These are phyloP conservation scores for Malus hybrid DNA, from an alignment of 331 rosid species.

Conservation along the genomic window DNA sequence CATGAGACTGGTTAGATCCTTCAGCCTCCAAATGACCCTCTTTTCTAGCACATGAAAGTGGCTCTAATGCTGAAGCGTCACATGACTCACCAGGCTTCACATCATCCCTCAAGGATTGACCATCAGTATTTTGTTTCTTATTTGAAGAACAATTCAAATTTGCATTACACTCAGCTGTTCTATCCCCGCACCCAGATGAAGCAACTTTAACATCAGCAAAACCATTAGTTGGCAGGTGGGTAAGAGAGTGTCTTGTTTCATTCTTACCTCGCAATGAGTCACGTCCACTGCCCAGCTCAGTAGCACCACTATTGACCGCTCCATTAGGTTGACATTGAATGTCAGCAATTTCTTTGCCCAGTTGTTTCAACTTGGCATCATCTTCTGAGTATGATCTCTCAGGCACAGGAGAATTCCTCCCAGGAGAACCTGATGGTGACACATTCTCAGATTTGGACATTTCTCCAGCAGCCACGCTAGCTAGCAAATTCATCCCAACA, in stretches of 20 bases:
- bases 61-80: slow-evolving; percentile 6
- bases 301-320: slow-evolving; percentile 8
- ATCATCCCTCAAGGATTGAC: slow-evolving; percentile 9
- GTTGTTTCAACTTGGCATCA: slow-evolving; percentile 30
- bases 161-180: slow-evolving; percentile 4
- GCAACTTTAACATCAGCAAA: slow-evolving; percentile 7
- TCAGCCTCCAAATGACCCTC: slow-evolving; percentile 22
- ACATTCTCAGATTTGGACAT: slow-evolving; percentile 47
- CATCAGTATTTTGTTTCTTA: slow-evolving; percentile 19
- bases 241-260: slow-evolving; percentile 19
- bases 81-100: slow-evolving; percentile 19
- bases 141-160: slow-evolving; percentile 17
- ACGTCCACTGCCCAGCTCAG: slow-evolving; percentile 19
- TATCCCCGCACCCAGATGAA: slow-evolving; percentile 10
- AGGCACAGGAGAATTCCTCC: slow-evolving; percentile 31
- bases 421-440: slow-evolving; percentile 51
- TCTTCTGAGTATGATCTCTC: slow-evolving; percentile 40
- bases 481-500: slow-evolving; percentile 83
- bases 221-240: slow-evolving; percentile 6
- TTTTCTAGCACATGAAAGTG: slow-evolving; percentile 12
- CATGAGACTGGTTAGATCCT: slow-evolving; percentile 19
- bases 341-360: slow-evolving; percentile 28
- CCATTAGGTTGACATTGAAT: slow-evolving; percentile 28
- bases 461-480: slow-evolving; percentile 86
- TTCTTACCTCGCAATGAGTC: slow-evolving; percentile 20